Base-by-base conservation (phyloP, 106 monocot species). In the Allium fistulosum region DNA sequence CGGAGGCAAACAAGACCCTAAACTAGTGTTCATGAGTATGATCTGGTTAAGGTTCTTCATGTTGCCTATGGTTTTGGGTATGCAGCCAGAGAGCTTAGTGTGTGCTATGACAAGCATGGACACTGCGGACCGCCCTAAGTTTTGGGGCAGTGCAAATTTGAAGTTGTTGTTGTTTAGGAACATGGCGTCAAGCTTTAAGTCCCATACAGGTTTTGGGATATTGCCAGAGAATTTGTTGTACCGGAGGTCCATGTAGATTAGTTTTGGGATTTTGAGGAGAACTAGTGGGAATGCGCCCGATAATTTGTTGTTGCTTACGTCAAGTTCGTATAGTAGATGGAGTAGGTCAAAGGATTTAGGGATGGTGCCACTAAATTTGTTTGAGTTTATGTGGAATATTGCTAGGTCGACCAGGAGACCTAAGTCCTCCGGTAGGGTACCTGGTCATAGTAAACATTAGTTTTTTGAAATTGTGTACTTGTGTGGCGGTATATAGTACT, bases 1-100 rank as follows among this genome's bases (percentile, higher is more conserved):
- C 62, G 79, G 82, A 63, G 88, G 92, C 17, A 92, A 17, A 67
- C 92, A 92, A 0, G 83, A 75, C 2, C 26, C 27, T 49, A 92
- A 49, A 11, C 59, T 68, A 69, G 22, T 63, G 78, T 92, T 83
- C 14, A 79, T 45, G 22, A 88, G 57, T 9, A 88, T 60, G 2
- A 88, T 61, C 59, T 88, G 52, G 17, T 84, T 64, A 57, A 88
- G 68, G 2, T 80, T 87, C 6, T 53, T 7, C 84, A 88, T 81
- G 61, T 79, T 68, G 10, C 67, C 76, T 7, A 84, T 10, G 9
- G 75, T 79, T 56, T 45, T 62, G 26, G 88, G 88, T 14, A 88
- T 48, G 62, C 87, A 84, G 7, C 87, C 83, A 10, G n/a, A 58
- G 56, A 87, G 48, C 46, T 59, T 65, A 49, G 76, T 80, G 61